Base-by-base conservation (phyloP, 192 early-diverging fungal species). In the Linnemannia exigua region DNA sequence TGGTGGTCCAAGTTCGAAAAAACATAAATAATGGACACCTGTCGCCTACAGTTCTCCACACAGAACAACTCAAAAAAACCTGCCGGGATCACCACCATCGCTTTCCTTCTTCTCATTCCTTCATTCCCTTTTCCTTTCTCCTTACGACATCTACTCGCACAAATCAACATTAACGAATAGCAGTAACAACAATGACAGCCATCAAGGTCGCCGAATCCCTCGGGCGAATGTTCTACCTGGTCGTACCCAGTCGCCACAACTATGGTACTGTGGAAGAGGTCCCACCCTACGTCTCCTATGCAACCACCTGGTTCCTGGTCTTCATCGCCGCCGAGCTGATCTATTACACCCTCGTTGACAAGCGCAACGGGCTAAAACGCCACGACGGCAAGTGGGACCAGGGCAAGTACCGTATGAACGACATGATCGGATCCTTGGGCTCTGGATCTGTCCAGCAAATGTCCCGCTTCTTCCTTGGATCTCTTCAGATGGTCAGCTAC, bases 401-500 rank as follows among this genome's bases (percentile, higher is more conserved):
- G 46, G 88, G 77, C 48, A 91, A 89, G 33, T 87, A 88, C 50
- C 80, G 91, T 8, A 70, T 92, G 87, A 92, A 92, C 79, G 91
- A 92, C 79, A 89, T 74, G 74, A 87, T 92, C 50, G 88, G 88
- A 31, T 89, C 88, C 36, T 76, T 92, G 9, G 84, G 90, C 0
- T 89, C 92, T 8, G 92, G 92, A 38, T 85, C 89, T 19, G 20
- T 92, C 22, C 92, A 93, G 61, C 91, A 92, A 74, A 79, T 92
- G 70, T 89, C 89, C 0, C 58, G 81, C 14, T 87, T 92, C 77
- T 91, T 93, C 69, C 67, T 89, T 15, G 84, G 77, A 67, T 83
- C 84, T 46, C 38, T 91, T 19, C 86, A 87, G 54, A 72, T 93
- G 70, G 70, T 77, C 31, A 80, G 87, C 41, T 93, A 92, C 68